These are phyloP conservation scores for Fraxinus velutina DNA, from an alignment of 305 asterid genomes.

Conservation along the genomic window DNA sequence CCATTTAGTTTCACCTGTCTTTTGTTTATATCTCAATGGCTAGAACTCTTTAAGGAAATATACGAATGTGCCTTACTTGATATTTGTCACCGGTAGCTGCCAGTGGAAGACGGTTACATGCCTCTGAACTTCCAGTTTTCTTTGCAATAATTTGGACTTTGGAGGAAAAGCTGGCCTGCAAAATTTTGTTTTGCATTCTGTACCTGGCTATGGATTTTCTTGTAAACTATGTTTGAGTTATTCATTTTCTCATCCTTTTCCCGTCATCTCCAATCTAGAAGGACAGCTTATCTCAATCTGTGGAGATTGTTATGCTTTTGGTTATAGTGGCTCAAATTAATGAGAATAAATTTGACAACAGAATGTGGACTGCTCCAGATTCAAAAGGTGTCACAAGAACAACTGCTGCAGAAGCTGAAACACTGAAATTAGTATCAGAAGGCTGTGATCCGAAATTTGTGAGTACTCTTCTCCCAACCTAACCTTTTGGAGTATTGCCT, in stretches of 20 bases:
- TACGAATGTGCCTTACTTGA: background rate
- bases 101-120: conserved; percentile 6
- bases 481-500: background rate
- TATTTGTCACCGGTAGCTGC: background rate
- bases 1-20: background rate
- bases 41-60: background rate
- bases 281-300: background rate
- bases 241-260: background rate
- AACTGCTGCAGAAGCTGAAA: conserved; percentile 57
- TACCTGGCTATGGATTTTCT: conserved; percentile 4
- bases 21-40: conserved; percentile 11
- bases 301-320: conserved; percentile 1
- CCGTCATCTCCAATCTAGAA: background rate
- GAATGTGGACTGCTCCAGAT: conserved; percentile 64
- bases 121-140: background rate
- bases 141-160: background rate
- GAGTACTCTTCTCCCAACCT: conserved; percentile 31
- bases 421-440: conserved; percentile 65
- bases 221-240: conserved; percentile 2
- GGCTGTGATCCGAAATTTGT: conserved; percentile 65
- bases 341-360: conserved; percentile 29
- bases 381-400: conserved; percentile 57
- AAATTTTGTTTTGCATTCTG: background rate
- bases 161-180: background rate
- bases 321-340: background rate